A percentile compares a stretch with the other conserved stretches of the same genome.
Evolutionary conservation across 441 rosid species (phyloP).

Genomic region (Pelargonium cotyledonis): DNA sequence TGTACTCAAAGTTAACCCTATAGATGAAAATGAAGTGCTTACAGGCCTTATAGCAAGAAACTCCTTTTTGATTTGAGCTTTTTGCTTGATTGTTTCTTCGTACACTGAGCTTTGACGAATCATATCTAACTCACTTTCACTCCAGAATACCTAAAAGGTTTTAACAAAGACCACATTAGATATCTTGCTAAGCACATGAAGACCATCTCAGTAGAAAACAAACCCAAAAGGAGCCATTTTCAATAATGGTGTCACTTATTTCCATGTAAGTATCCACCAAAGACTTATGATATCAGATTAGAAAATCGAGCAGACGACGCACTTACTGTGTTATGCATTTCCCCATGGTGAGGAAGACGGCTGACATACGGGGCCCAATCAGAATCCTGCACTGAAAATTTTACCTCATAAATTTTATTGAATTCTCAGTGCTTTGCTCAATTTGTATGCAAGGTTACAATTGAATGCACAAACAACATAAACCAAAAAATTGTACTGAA

Average conservation of each 20-base stretch:
- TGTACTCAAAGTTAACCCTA: too few relatives aligned
- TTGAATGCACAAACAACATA: slow-evolving; percentile 1
- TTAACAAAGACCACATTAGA: slow-evolving; percentile 4
- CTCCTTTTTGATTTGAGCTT: slow-evolving; percentile 44
- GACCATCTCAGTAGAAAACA: neutral
- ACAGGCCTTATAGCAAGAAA: slow-evolving; percentile 42
- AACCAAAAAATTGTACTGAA: slow-evolving; percentile 1
- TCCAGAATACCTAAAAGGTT: slow-evolving; percentile 63
- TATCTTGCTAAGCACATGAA: slow-evolving; percentile 6
- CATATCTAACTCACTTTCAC: slow-evolving; percentile 54
- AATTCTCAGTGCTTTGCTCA: slow-evolving; percentile 2
- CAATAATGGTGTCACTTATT: neutral
- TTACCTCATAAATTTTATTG: slow-evolving; percentile 15
- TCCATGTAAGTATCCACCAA: too few relatives aligned
- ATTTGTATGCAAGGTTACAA: neutral
- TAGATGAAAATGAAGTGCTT: slow-evolving; percentile 23
- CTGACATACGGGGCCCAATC: slow-evolving; percentile 65
- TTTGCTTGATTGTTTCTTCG: slow-evolving; percentile 54
- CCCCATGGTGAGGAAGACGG: slow-evolving; percentile 54
- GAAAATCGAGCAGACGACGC: slow-evolving; percentile 4
- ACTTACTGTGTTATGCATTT: slow-evolving; percentile 63
- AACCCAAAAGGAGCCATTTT: neutral
- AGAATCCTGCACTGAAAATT: slow-evolving; percentile 40
- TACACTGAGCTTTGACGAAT: slow-evolving; percentile 51
- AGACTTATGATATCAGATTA: neutral